These are phyloP conservation scores for Oenanthe sinensis DNA, from an alignment of 129 eudicot species.

Conservation along the genomic window DNA sequence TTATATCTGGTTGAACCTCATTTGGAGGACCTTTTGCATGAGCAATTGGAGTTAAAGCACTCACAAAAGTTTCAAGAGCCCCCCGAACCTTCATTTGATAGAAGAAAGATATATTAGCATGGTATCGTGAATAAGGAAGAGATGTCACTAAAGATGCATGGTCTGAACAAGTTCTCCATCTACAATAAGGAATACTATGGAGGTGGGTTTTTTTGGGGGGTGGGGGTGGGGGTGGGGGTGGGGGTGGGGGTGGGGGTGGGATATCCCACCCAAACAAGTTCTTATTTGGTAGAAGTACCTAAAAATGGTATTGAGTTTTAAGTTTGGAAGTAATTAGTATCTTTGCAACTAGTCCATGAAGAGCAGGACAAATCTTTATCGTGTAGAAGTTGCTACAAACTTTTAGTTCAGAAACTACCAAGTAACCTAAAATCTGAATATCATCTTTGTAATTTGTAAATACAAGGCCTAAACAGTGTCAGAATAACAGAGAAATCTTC, in stretches of 20 bases:
- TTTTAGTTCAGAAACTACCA: neutral
- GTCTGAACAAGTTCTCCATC: neutral
- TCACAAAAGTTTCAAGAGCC: conserved; percentile 82
- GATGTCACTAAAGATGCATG: neutral
- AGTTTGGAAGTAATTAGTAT: neutral
- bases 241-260: neutral
- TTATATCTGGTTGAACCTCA: conserved; percentile 78
- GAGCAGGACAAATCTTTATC: neutral
- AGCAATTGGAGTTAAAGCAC: conserved; percentile 83
- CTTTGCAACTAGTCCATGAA: neutral
- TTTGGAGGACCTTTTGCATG: conserved; percentile 53
- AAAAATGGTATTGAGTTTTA: neutral
- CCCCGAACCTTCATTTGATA: conserved; percentile 70
- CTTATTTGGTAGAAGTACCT: neutral
- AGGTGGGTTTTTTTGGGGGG: neutral
- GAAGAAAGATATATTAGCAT: conserved; percentile 16
- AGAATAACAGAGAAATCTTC: neutral
- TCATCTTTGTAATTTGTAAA: neutral
- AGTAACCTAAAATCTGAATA: neutral
- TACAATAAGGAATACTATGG: neutral
- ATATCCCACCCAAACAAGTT: neutral
- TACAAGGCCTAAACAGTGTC: neutral
- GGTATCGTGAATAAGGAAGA: conserved; percentile 1
- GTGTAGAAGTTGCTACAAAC: neutral
- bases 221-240: neutral